Conservation (phyloP, 2,329 filamentous ascomycete species). For the Xylaria multiplex region DNA sequence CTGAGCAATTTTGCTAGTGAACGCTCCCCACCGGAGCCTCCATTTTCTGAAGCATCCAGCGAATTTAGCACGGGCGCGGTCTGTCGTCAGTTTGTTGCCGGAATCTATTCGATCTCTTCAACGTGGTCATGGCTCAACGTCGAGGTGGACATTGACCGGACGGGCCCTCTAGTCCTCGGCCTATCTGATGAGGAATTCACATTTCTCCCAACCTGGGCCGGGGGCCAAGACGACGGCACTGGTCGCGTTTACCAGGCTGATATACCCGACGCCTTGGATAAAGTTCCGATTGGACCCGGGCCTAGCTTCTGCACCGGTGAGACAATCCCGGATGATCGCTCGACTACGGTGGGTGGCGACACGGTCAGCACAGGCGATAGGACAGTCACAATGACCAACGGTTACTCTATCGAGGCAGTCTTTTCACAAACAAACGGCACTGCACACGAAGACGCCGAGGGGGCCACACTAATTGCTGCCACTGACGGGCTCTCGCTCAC, state of each 20-base stretch:
- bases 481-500: not conserved
- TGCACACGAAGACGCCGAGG: not conserved
- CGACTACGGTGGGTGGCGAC: conserved; percentile 31
- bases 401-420: conserved; percentile 18
- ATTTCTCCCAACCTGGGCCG: conserved; percentile 73
- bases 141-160: conserved; percentile 51
- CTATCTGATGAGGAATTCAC: conserved; percentile 67
- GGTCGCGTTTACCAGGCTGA: conserved; percentile 58
- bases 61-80: not conserved
- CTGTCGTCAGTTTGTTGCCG: not conserved
- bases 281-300: conserved; percentile 46
- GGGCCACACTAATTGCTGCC: not conserved
- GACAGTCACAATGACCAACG: conserved; percentile 36
- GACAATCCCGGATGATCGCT: conserved; percentile 41
- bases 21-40: not conserved
- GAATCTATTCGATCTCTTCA: conserved; percentile 22
- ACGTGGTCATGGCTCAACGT: conserved; percentile 45
- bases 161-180: conserved; percentile 60
- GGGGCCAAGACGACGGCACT: conserved; percentile 62
- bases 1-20: not conserved
- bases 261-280: conserved; percentile 46
- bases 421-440: conserved; percentile 8
- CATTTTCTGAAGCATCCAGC: no score
- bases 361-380: conserved; percentile 27
- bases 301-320: conserved; percentile 48